Evolutionary conservation across 1,139 yeast species (phyloP), one percentile per base, ranked within the genome.

Genomic region (Saccharomyces hybrid): DNA sequence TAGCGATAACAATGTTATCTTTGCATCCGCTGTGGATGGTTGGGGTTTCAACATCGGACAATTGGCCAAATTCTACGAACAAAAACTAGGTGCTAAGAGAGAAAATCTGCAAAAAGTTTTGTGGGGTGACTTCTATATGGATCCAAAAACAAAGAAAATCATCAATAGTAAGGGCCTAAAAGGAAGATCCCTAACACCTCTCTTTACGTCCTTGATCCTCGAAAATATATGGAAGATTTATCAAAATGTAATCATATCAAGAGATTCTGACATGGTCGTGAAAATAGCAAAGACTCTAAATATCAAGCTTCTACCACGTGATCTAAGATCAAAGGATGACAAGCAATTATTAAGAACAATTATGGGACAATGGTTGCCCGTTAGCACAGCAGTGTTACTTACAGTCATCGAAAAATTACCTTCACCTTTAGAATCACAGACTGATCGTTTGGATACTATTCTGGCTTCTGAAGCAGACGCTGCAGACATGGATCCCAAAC

Each of bases 1-100:
- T 0, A 90, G 87, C 53, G 80, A 81, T 65, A 90, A 91, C 68
- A 95, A 95, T 67, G 98, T 95, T 5, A 83, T 95, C 1, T 93
- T 95, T 74, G 91, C 97, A 0, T 86, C 96, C 47, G 99, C 99
- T 0, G 77, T 87, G 26, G 99, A 93, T 71, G 98, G 98, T 3
- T 95, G 99, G 99, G 99, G 98, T 0, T 95, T 95, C 71, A 87
- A 90, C 52, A 77, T 95, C 44, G 82, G 88, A 56, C 96, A 95
- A 57, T 87, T 93, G 72, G 88, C 97, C 4, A 84, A 87, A 56
- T 83, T 95, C 46, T 89, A 89, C 67, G 95, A 86, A 72, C 81
- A 83, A 44, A 90, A 89, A 65, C 75, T 93, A 41, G 97, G 97
- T 0, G 86, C 93, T 62, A 87, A 89, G 59, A 83, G 90, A 58